Conservation (phyloP, 2,329 filamentous ascomycete genomes). For the Ploettnerulaceae sp. region DNA sequence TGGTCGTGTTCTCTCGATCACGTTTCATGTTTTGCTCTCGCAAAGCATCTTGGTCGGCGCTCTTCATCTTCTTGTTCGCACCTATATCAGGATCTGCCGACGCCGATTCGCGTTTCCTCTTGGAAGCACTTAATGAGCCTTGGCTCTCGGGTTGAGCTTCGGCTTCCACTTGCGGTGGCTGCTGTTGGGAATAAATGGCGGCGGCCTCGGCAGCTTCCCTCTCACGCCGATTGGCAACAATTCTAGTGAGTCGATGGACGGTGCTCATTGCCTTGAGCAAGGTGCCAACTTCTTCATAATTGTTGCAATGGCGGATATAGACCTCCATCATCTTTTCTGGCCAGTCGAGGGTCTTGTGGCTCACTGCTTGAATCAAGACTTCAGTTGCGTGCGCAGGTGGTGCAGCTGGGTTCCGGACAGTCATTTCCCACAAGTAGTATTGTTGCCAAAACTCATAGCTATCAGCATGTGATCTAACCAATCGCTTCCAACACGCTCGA, state of each 20-base stretch:
- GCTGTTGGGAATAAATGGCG: conserved; percentile 43
- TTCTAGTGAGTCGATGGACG: conserved; percentile 63
- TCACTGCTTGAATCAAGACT: conserved; percentile 67
- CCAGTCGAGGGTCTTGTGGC: conserved; percentile 62
- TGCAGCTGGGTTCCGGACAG: conserved; percentile 35
- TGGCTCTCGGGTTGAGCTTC: conserved; percentile 28
- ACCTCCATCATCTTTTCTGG: conserved; percentile 72
- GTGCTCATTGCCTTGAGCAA: conserved; percentile 70
- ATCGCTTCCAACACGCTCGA: conserved; percentile 68
- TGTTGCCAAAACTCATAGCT: conserved; percentile 92
- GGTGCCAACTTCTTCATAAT: conserved; percentile 75
- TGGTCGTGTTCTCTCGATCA: conserved; percentile 84
- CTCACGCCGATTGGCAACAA: conserved; percentile 58
- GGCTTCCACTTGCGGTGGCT: conserved; percentile 30
- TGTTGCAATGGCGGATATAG: conserved; percentile 77
- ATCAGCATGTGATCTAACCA: conserved; percentile 64
- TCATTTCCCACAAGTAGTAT: conserved; percentile 89
- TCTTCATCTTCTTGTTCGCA: conserved; percentile 62
- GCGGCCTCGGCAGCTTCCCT: conserved; percentile 59
- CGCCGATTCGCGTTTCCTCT: conserved; percentile 70
- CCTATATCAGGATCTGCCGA: conserved; percentile 46
- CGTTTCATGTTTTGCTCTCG: conserved; percentile 54
- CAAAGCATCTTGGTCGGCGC: conserved; percentile 34
- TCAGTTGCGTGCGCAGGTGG: conserved; percentile 70
- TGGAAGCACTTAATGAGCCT: conserved; percentile 39